These are phyloP conservation scores for Mariannaea elegans DNA, from an alignment of 2,329 filamentous ascomycete genomes.

Conservation along the genomic window DNA sequence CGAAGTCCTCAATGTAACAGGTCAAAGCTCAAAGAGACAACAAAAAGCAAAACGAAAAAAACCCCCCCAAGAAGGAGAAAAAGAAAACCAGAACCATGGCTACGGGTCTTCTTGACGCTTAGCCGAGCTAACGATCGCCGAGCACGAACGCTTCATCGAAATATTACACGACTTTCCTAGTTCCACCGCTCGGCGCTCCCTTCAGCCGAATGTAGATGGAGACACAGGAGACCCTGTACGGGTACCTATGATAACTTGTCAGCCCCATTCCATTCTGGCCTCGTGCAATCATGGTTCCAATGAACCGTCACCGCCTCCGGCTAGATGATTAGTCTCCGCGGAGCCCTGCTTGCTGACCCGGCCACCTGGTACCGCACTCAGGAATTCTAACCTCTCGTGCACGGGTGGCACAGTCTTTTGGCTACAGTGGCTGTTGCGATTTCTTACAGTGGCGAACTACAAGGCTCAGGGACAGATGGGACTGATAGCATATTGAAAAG, in stretches of 20 bases:
- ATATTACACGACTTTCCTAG: not conserved
- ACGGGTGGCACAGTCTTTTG: not conserved
- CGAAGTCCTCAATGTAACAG: slow-evolving; percentile 1
- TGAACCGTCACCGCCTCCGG: slow-evolving; percentile 9
- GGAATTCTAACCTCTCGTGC: not conserved
- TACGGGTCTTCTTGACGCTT: slow-evolving; percentile 5
- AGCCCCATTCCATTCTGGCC: not conserved
- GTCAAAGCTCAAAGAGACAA: slow-evolving; percentile 15
- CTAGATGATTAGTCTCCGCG: slow-evolving; percentile 10
- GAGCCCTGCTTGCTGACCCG: slow-evolving; percentile 31
- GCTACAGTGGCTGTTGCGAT: not conserved
- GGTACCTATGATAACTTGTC: no score
- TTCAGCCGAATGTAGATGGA: slow-evolving; percentile 16
- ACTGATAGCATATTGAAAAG: not conserved
- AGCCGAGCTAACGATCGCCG: slow-evolving; percentile 20
- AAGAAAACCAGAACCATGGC: slow-evolving; percentile 10
- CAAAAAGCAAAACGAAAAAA: slow-evolving; percentile 1
- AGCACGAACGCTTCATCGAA: slow-evolving; percentile 3
- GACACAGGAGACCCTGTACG: not conserved
- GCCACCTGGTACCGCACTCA: slow-evolving; percentile 26
- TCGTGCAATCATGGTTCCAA: slow-evolving; percentile 3
- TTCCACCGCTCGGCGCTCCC: slow-evolving; percentile 13
- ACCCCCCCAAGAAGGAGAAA: not conserved
- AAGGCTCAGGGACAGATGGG: not conserved
- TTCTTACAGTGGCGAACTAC: not conserved